Evolutionary conservation across 306 rosid genomes (phyloP).

Genomic region (Vigna reflexopilosa): DNA sequence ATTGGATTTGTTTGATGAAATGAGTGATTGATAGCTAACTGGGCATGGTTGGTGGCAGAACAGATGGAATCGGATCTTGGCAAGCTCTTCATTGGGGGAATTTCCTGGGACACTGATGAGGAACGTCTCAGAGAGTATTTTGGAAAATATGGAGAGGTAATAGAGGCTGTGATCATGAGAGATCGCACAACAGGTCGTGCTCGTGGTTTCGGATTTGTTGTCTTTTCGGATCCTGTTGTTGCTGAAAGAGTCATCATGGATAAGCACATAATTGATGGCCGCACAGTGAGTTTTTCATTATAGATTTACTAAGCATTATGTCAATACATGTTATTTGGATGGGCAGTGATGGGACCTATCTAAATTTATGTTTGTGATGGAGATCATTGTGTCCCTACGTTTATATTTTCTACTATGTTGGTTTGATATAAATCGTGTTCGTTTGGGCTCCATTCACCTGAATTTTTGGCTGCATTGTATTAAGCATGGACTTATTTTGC

Average conservation of each 20-base stretch:
- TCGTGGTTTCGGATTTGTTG: slow-evolving; percentile 91
- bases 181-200: slow-evolving; percentile 97
- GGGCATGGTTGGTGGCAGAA: slow-evolving; percentile 53
- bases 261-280: slow-evolving; percentile 91
- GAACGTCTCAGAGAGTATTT: slow-evolving; percentile 88
- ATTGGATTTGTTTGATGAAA: slow-evolving; percentile 40
- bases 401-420: slow-evolving; percentile 4
- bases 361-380: slow-evolving; percentile 6
- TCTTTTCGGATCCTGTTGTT: slow-evolving; percentile 85
- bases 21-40: slow-evolving; percentile 41
- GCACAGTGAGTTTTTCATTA: slow-evolving; percentile 70
- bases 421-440: slow-evolving; percentile 24
- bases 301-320: slow-evolving; percentile 30
- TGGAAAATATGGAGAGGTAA: slow-evolving; percentile 86
- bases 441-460: slow-evolving; percentile 8
- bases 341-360: slow-evolving; percentile 1
- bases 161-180: slow-evolving; percentile 95
- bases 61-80: slow-evolving; percentile 96
- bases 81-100: slow-evolving; percentile 99
- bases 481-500: slow-evolving; percentile 32
- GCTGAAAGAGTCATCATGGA: slow-evolving; percentile 90
- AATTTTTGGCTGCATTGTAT: slow-evolving; percentile 46
- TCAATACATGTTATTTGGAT: slow-evolving; percentile 30
- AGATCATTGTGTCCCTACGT: slow-evolving; percentile 32
- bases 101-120: slow-evolving; percentile 98